Conservation (phyloP, 768 basidiomycete genomes). For the Cyclocybe aegerita region DNA sequence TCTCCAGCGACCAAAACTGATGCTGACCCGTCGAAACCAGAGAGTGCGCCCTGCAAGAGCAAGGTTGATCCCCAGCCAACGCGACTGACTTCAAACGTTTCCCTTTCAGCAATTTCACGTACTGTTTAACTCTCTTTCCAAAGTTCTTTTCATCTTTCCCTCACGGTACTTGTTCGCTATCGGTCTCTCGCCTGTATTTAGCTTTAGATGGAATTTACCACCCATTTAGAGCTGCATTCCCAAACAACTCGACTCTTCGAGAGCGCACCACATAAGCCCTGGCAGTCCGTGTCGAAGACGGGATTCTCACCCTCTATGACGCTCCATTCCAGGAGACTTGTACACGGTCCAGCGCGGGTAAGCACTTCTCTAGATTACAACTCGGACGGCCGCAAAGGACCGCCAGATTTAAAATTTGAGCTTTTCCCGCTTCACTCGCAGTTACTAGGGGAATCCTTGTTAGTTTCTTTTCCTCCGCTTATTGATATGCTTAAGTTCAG, state of each 20-base stretch:
- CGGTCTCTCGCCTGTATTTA: conserved; percentile 82
- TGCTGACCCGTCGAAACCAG: conserved; percentile 63
- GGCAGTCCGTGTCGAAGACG: conserved; percentile 48
- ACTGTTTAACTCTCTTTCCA: conserved; percentile 81
- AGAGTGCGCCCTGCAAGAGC: conserved; percentile 54
- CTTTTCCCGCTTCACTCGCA: conserved; percentile 84
- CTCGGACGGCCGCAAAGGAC: conserved; percentile 59
- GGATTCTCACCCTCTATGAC: conserved; percentile 79
- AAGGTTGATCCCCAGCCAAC: conserved; percentile 52
- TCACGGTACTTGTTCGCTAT: conserved; percentile 84
- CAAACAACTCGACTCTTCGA: conserved; percentile 85
- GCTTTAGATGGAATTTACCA: conserved; percentile 86
- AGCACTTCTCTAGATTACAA: conserved; percentile 82
- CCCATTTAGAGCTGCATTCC: conserved; percentile 83
- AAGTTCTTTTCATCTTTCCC: conserved; percentile 84
- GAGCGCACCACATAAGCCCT: conserved; percentile 67
- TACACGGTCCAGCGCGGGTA: conserved; percentile 70
- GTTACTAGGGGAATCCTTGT: conserved; percentile 89
- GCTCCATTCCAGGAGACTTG: conserved; percentile 79
- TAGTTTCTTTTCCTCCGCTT: conserved; percentile 91
- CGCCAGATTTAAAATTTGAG: conserved; percentile 82
- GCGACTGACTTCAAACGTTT: conserved; percentile 75
- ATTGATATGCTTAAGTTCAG: conserved; percentile 90
- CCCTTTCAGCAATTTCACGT: conserved; percentile 82
- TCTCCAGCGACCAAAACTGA: conserved; percentile 63